These are phyloP conservation scores for Sporobolomyces roseus DNA, from an alignment of 768 basidiomycete species.

Conservation along the genomic window DNA sequence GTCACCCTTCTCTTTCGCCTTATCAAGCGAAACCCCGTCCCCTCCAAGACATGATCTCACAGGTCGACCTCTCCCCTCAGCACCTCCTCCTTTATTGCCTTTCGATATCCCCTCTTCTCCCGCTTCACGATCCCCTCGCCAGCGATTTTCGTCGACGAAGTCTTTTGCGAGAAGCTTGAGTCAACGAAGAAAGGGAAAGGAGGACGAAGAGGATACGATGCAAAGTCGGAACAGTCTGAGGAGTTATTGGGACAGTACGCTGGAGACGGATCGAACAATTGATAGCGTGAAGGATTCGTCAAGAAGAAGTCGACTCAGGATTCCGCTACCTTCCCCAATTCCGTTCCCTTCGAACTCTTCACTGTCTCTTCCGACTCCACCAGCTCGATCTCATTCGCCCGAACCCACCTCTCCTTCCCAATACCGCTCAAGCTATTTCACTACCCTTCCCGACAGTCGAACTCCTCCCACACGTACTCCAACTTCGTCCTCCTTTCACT, in stretches of 20 bases:
- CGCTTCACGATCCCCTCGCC: slow-evolving; percentile 5
- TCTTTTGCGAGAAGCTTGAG: background rate
- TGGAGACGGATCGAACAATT: background rate
- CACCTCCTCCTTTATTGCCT: background rate
- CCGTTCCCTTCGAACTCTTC: background rate
- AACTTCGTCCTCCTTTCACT: background rate
- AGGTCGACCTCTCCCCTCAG: slow-evolving; percentile 6
- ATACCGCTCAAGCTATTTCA: too few species aligned
- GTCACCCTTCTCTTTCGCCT: background rate
- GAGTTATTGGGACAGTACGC: background rate
- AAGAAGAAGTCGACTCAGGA: too few species aligned
- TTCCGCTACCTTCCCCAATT: background rate
- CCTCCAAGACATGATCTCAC: slow-evolving; percentile 1
- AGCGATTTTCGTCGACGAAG: background rate
- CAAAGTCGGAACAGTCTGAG: background rate
- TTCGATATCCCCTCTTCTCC: background rate
- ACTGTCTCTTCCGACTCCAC: background rate
- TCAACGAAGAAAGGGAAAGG: background rate
- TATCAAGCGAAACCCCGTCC: too few species aligned
- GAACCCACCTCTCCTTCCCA: background rate
- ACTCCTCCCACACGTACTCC: too few species aligned
- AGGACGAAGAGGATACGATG: background rate
- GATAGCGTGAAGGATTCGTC: background rate
- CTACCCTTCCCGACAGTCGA: too few species aligned
- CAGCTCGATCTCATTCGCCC: background rate